These are phyloP conservation scores for Cornus florida DNA, from an alignment of 148 eudicot genomes.

Conservation along the genomic window DNA sequence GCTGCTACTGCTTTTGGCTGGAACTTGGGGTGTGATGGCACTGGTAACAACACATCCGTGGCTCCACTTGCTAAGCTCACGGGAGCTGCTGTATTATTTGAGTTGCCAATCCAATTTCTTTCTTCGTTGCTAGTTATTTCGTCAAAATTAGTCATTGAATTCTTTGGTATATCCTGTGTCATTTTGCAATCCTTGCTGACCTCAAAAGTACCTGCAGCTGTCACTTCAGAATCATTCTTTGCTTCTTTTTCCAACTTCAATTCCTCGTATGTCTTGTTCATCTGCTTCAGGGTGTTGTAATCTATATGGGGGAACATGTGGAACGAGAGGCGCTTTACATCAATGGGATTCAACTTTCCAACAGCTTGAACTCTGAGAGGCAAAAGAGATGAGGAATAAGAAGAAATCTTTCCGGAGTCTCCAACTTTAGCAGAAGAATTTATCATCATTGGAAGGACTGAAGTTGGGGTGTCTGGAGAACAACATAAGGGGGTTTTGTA, in stretches of 20 bases:
- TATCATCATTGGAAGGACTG: slow-evolving; percentile 54
- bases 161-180: slow-evolving; percentile 10
- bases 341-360: slow-evolving; percentile 71
- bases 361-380: slow-evolving; percentile 72
- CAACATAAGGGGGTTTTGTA: slow-evolving; percentile 30
- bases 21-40: slow-evolving; percentile 9
- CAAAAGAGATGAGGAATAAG: slow-evolving; percentile 61
- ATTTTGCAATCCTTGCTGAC: slow-evolving; percentile 2
- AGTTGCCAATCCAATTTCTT: slow-evolving; percentile 7
- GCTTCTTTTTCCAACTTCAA: slow-evolving; percentile 23
- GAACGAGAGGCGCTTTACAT: slow-evolving; percentile 72
- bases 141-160: slow-evolving; percentile 7
- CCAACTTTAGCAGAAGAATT: background rate
- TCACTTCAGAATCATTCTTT: slow-evolving; percentile 18
- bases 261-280: slow-evolving; percentile 15
- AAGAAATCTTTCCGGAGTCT: slow-evolving; percentile 27
- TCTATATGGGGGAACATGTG: slow-evolving; percentile 59
- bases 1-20: slow-evolving; percentile 5
- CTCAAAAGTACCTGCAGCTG: slow-evolving; percentile 20
- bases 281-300: slow-evolving; percentile 20
- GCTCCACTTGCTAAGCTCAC: slow-evolving; percentile 5
- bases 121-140: slow-evolving; percentile 4
- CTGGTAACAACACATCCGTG: slow-evolving; percentile 9
- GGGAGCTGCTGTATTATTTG: background rate
- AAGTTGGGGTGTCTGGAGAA: slow-evolving; percentile 87